Base-by-base conservation (phyloP, 192 early-diverging fungal species). In the Glomus cerebriforme region DNA sequence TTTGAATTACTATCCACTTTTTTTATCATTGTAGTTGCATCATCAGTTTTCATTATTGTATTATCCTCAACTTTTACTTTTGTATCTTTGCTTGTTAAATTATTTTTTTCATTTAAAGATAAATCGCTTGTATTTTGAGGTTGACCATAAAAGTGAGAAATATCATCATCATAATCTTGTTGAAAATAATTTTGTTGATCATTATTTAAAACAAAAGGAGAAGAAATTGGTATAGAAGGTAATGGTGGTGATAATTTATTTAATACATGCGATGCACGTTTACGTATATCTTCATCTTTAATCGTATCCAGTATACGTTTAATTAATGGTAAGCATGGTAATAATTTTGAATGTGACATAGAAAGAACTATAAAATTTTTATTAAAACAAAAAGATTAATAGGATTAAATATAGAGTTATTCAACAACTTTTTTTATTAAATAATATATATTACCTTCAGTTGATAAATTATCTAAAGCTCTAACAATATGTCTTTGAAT, bases 401-500 rank as follows among this genome's bases (percentile, higher is more conserved):
- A 68, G 7, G 32, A 22, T 10, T n/a, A 37, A n/a, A 73, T 69
- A 8, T 77, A 80, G 62, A 84, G 78, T n/a, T 81, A 80, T 59
- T 82, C 75, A 67, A 80, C n/a, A 82, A 54, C 75, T 82, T 43
- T 80, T 75, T 27, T n/a, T n/a, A n/a, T n/a, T n/a, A n/a, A n/a
- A 64, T 59, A 2, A 77, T 82, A 5, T 58, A 6, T 0, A 71
- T 64, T 62, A 82, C 84, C 37, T 85, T 80, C 62, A 65, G 81
- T 85, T 49, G 82, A 81, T 39, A 90, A 79, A 60, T 90, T 90
- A 79, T 90, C 89, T 17, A 90, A 81, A 1, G 89, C 89, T 3
- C 89, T 83, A 71, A 88, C 80, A 37, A 88, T 83, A 65, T 90
- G 89, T 26, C 86, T 80, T 59, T 84, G 86, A n/a, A 88, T 82